Base-by-base conservation (phyloP, 2,329 filamentous ascomycete genomes). In the Monilinia laxa region DNA sequence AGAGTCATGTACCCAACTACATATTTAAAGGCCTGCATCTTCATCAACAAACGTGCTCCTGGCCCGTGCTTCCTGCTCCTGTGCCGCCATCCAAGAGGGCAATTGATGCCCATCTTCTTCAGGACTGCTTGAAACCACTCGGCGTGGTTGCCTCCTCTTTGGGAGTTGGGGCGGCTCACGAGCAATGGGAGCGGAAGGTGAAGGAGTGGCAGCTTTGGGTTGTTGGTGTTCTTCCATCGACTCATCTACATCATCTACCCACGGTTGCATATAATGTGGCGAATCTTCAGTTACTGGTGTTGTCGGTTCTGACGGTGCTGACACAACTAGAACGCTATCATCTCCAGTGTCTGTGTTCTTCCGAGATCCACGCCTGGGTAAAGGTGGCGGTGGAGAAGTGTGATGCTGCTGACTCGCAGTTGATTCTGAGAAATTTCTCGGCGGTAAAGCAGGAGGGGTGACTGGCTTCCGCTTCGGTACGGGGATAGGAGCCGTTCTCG, bases 391-490 rank as follows among this genome's bases (percentile, higher is more conserved):
- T 20, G 79, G 77, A 1, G 78, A 72, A 3, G 77, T 71, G 55
- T 77, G 77, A 54, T 73, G 72, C 25, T 69, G 64, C n/a, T 52
- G 54, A 42, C 76, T 74, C 58, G 75, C 70, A 72, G 76, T 73
- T 47, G 73, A 71, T 67, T 69, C 62, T 40, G 25, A 60, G 51
- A 62, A 65, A 4, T 65, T 45, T 28, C 45, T 68, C 49, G 66
- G 64, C 18, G 68, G 59, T 40, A 68, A 45, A 7, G 72, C 67
- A 35, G 78, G 77, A 25, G 82, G 77, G 49, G 84, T 79, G 11
- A 89, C 78, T 2, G 87, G 83, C 72, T 90, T 92, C n/a, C 89
- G 82, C 74, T 86, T 88, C 3, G 88, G 85, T 1, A 88, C 81
- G 38, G 81, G 81, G 67, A 82, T 84, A 20, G 84, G 80, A 58